Evolutionary conservation across 768 basidiomycete species (phyloP).

Genomic region (Naganishia onofrii): DNA sequence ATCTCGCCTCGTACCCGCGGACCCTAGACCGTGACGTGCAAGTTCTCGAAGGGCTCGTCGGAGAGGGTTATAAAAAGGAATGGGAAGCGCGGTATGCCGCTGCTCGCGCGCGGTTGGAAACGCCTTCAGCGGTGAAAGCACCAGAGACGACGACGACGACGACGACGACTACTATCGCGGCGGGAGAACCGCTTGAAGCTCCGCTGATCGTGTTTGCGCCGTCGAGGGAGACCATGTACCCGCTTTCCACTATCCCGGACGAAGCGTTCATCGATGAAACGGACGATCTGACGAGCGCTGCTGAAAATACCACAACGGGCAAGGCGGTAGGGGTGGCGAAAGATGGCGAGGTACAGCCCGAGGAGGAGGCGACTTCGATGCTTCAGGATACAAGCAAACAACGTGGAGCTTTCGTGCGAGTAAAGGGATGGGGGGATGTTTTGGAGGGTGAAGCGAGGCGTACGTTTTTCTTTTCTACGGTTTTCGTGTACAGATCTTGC

Average conservation of each 20-base stretch:
- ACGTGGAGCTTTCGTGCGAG: constrained; percentile 84
- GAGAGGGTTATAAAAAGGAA: no score
- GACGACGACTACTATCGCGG: no score
- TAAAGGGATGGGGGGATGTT: constrained; percentile 83
- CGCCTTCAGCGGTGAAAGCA: background rate
- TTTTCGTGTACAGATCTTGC: background rate
- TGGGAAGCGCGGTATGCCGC: background rate
- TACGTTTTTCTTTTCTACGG: constrained; percentile 29
- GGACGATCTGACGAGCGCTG: background rate
- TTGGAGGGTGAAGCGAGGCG: constrained; percentile 86
- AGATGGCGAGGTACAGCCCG: no score
- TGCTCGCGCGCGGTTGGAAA: background rate
- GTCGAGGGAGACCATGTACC: constrained; percentile 79
- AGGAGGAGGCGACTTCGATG: constrained; percentile 59
- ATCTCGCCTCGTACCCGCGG: constrained; percentile 84
- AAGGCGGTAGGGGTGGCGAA: no score
- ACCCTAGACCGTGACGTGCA: constrained; percentile 58
- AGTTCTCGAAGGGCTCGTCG: background rate
- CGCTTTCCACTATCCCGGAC: constrained; percentile 54
- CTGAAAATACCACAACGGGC: no score
- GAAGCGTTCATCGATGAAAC: constrained; percentile 4
- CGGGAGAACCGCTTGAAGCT: constrained; percentile 17
- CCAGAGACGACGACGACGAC: no score
- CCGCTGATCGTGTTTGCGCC: constrained; percentile 69
- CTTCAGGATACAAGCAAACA: constrained; percentile 70